Evolutionary conservation across 805 yeast genomes (phyloP), one percentile per base, ranked within the genome.

Genomic region (Yarrowia sp.): DNA sequence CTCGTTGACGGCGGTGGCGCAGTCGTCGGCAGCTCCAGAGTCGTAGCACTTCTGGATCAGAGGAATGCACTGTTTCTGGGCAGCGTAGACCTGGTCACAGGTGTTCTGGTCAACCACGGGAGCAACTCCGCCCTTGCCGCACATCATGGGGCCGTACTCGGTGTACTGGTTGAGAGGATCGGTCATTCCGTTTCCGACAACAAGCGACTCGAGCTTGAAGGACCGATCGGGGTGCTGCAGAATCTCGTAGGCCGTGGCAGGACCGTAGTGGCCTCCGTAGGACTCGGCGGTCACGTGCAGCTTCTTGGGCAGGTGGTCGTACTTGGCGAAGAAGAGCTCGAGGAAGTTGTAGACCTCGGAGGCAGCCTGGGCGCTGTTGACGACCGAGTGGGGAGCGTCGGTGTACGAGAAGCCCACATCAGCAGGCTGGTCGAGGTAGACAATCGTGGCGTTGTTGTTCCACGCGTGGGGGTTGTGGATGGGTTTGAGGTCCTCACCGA

Each of bases 141-240:
- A 92, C 8, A 96, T 95, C 97, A 93, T 92, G 73, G 95, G 96
- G 77, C 88, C 86, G 76, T 91, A 91, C 79, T 87, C 86, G 69
- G 85, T 84, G 76, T 89, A 87, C 82, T 91, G 97, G 63, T 85
- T 83, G 70, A 89, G 81, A 7, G 96, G 89, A 77, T 91, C 96
- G 46, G 97, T 91, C 65, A 69, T 38, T 68, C 98, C 97, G 77
- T 92, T 92, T 71, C 98, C 98, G 74, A 92, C 92, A 75, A 92
- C 76, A 14, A 92, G 88, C 3, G 97, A 90, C n/a, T 90, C 80
- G 72, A 91, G 82, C 74, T 90, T 84, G 74, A 88, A 87, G n/a
- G 84, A 79, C 70, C 87, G 80, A 72, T 81, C 83, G 12, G 32
- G 82, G 71, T 85, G 86, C 49, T 82, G 81, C 73, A 90, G 79